Evolutionary conservation across 768 basidiomycete species (phyloP).

Genomic region (Tulasnella calospora): DNA sequence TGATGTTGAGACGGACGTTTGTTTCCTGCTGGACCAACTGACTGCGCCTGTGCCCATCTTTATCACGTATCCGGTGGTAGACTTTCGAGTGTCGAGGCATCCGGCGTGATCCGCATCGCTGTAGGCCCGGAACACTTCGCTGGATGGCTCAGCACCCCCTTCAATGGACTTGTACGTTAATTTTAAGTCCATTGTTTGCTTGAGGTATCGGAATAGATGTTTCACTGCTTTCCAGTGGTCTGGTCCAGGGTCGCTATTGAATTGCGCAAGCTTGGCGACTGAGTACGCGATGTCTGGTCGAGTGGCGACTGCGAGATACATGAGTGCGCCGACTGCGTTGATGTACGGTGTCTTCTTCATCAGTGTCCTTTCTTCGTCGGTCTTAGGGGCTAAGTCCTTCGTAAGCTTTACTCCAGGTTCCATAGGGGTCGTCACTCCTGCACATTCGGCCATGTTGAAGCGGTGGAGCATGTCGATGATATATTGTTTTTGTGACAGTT

Average conservation of each 20-base stretch:
- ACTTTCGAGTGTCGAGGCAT: constrained; percentile 33
- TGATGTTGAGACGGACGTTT: constrained; percentile 40
- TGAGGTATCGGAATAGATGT: constrained; percentile 30
- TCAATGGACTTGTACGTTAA: constrained; percentile 1
- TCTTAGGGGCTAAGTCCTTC: constrained; percentile 35
- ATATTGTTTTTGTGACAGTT: background rate
- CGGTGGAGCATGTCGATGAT: background rate
- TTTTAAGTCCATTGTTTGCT: constrained; percentile 15
- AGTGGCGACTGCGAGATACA: no score
- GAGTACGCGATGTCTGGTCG: no score
- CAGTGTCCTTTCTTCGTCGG: constrained; percentile 1
- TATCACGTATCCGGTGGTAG: constrained; percentile 41
- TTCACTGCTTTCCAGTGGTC: constrained; percentile 37
- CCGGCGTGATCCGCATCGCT: constrained; percentile 36
- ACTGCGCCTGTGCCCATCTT: constrained; percentile 39
- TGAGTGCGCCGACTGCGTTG: no score
- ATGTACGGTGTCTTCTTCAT: constrained; percentile 30
- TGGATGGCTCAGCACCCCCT: no score
- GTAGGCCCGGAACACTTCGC: constrained; percentile 26
- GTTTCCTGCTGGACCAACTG: constrained; percentile 40
- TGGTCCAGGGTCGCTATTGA: constrained; percentile 29
- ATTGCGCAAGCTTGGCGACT: constrained; percentile 25
- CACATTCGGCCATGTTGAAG: background rate
- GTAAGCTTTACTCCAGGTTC: constrained; percentile 25
- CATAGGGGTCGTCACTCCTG: background rate